Evolutionary conservation across 176 grass and related monocot genomes (phyloP), one percentile per base, ranked within the genome.

Genomic region (Aegilops sharonensis): DNA sequence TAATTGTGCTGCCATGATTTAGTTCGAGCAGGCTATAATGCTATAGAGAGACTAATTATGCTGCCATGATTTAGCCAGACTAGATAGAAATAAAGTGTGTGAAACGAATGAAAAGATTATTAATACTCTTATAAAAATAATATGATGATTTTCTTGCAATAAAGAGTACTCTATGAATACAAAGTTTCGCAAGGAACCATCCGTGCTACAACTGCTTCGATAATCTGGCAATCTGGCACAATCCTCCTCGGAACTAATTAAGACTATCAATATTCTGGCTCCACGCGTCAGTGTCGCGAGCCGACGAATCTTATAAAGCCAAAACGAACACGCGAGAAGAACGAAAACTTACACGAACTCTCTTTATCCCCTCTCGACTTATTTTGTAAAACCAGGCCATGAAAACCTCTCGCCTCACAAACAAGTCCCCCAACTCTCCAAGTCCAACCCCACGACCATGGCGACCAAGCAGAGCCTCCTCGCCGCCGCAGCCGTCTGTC

Each of bases 241-340:
- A 11, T 43, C 42, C 42, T 43, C 7, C 10, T 43, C 42, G 42
- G 42, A 15, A 50, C 3, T 4, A 68, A 68, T 30, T 17, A 3
- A 40, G 68, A 6, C n/a, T 24, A 11, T 47, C n/a, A 21, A 37
- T 45, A 14, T 23, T 45, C 70, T 23, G 93, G 92, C 25, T 91
- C 96, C 96, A 95, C 18, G 85, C 85, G 50, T 92, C 93, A 0
- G 81, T 88, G 74, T 23, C 40, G 6, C 11, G 4, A 4, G 8
- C 37, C 78, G 36, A 37, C 70, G 13, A 71, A 50, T 37, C 76
- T 29, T 23, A 50, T 8, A 50, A 27, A 90, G 64, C 78, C 64
- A 72, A 54, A 86, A 3, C 5, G 23, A 71, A 15, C 13, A 69
- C 20, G 4, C 72, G 64, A 88, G 57, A 73, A 37, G n/a, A 50